phyloP scores from a whole-genome alignment of 148 eudicot genomes.

The Fagopyrum tataricum region DNA sequence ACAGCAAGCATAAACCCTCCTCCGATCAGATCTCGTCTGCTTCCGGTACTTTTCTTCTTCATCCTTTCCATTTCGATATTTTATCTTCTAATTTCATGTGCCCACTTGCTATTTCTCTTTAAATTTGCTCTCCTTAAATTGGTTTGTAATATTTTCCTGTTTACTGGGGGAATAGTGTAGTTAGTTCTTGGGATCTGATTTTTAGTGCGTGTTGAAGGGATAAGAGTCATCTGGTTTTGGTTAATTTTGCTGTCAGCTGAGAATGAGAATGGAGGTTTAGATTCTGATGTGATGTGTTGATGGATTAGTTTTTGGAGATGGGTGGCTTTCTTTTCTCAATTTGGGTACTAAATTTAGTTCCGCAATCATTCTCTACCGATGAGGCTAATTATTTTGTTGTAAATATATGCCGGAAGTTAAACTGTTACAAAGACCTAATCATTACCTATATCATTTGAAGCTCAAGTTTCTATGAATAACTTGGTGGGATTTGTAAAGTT shows the following conservation, averaged over 20 bases:
- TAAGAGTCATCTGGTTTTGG: background rate
- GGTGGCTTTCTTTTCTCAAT: background rate
- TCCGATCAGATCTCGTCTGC: conserved; percentile 14
- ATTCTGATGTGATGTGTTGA: conserved; percentile 1
- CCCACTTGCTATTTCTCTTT: background rate
- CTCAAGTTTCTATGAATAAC: background rate
- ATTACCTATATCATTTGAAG: background rate
- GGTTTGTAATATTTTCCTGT: background rate
- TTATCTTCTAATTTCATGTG: background rate
- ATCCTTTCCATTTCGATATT: background rate
- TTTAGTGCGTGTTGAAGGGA: background rate
- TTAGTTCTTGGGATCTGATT: conserved; percentile 4
- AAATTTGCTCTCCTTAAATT: background rate
- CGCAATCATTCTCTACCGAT: background rate
- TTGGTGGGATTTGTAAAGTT: background rate
- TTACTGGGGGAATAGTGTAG: background rate
- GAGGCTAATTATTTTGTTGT: background rate
- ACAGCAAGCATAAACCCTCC: background rate
- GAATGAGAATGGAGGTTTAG: background rate
- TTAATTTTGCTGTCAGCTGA: conserved; percentile 10
- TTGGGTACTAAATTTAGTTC: background rate
- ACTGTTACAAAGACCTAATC: conserved; percentile 1
- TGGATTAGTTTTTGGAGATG: background rate
- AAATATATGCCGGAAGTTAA: background rate
- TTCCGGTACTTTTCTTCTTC: background rate